Base-by-base conservation (phyloP, 306 rosid species). In the Senna tora region DNA sequence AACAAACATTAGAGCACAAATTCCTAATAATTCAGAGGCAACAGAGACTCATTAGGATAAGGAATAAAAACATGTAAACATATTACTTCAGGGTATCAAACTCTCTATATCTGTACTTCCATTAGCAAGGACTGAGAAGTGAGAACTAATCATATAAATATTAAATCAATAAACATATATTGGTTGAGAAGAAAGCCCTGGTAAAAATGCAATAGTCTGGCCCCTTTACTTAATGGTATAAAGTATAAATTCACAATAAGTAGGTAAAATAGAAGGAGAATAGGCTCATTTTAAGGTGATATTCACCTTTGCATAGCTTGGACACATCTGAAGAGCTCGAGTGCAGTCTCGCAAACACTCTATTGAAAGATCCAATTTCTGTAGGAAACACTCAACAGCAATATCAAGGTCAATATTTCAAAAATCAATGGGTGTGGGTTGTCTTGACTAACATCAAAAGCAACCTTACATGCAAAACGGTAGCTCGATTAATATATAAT, bases 401-500 rank as follows among this genome's bases (percentile, higher is more conserved):
- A 52, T 69, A 59, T 64, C 77, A 77, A 73, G 25, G 32, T 32
- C 49, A 57, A 17, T 62, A 69, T 11, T 72, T 54, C 43, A 34
- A 49, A 41, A 34, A 21, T 17, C 36, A 69, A 76, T 13, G 62
- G 2, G 33, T 4, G 32, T 4, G 33, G 49, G 56, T 14, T 43
- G 55, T n/a, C 16, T 43, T 28, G 17, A 14, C 30, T 63, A 45
- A 52, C 39, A 67, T 30, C 19, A 67, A 28, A 33, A 59, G 36
- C 36, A 72, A 71, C 65, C 92, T 82, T 76, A 92, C 98, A 79
- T 82, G 84, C 80, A 92, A 84, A 42, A 82, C 93, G 45, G 84
- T 80, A 79, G 98, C 98, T 69, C 96, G 92, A 81, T 92, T 92
- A 78, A 79, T 39, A 84, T 82, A 88, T 81, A 92, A 81, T 4